Base-by-base conservation (phyloP, 257 asterid species). In the Solanum etuberosum region DNA sequence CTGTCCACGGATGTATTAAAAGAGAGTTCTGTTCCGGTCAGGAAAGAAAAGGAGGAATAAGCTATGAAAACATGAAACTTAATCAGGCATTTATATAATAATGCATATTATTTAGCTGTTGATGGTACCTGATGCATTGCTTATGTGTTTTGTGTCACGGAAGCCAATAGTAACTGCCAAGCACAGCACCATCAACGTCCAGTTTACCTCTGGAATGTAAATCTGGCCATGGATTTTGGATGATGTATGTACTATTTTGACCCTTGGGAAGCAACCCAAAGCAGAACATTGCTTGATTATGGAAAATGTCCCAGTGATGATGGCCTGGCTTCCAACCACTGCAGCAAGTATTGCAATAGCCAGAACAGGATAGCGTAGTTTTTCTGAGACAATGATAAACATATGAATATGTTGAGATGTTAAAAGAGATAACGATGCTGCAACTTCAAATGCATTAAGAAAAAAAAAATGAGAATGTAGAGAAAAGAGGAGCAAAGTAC, bases 291-390 rank as follows among this genome's bases (percentile, higher is more conserved):
- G 99, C 90, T 96, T 96, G 89, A 96, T 96, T 68, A 96, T 95
- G 76, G 99, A 96, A 89, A 96, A 96, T 0, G 99, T 94, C 80
- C 98, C 99, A 0, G 99, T 96, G 38, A 96, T 96, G 84, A 96
- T 92, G 37, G 99, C 98, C 92, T 96, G 99, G 92, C 99, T 95
- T 83, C 99, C 99, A 51, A 96, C 99, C 51, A 96, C 98, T 29
- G 99, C 98, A 51, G 99, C 99, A 81, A 96, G 98, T 92, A 96
- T 96, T 6, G 99, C 99, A 86, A 96, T 95, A 32, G 93, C 98
- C 25, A 96, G 96, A 87, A 96, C 99, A 3, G 99, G 99, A 96
- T 95, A 95, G 12, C 99, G 90, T 84, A 96, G 38, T 80, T 89
- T 94, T 89, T 94, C 99, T 96, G 90, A 89, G 88, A 84, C 13